Evolutionary conservation across 495 filamentous ascomycete genomes (phyloP).

Genomic region (Penicillium canescens): DNA sequence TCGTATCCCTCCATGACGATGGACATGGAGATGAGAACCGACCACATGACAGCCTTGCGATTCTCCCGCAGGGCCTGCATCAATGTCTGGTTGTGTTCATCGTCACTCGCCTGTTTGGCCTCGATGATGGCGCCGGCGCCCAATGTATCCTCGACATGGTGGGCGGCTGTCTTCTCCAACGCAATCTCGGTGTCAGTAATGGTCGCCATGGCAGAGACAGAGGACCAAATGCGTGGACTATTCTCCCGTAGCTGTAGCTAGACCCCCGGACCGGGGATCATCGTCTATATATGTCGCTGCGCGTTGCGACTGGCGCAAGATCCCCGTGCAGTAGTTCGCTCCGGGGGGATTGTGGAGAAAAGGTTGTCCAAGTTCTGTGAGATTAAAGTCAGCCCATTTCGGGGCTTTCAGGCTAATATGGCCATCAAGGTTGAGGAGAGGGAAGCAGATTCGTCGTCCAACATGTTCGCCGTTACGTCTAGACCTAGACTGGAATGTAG

Average conservation of each 20-base stretch:
- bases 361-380: not conserved
- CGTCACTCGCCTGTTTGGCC: constrained; percentile 34
- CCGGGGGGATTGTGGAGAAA: constrained; percentile 17
- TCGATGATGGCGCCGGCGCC: constrained; percentile 26
- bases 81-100: constrained; percentile 32
- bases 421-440: not conserved
- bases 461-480: not conserved
- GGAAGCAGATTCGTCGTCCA: not conserved
- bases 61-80: constrained; percentile 39
- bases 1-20: constrained; percentile 58
- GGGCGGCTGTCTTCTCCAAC: constrained; percentile 24
- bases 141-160: constrained; percentile 29
- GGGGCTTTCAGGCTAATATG: constrained; percentile 18
- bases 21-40: constrained; percentile 41
- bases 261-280: not conserved
- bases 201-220: constrained; percentile 9
- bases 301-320: not conserved
- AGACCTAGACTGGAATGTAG: constrained; percentile 8
- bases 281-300: constrained; percentile 11
- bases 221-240: not conserved
- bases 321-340: constrained; percentile 7
- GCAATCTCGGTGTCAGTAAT: constrained; percentile 16
- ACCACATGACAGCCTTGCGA: constrained; percentile 52
- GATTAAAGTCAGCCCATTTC: not conserved
- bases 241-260: not conserved